phyloP scores from a whole-genome alignment of 441 rosid genomes.

The Adansonia gregorii region DNA sequence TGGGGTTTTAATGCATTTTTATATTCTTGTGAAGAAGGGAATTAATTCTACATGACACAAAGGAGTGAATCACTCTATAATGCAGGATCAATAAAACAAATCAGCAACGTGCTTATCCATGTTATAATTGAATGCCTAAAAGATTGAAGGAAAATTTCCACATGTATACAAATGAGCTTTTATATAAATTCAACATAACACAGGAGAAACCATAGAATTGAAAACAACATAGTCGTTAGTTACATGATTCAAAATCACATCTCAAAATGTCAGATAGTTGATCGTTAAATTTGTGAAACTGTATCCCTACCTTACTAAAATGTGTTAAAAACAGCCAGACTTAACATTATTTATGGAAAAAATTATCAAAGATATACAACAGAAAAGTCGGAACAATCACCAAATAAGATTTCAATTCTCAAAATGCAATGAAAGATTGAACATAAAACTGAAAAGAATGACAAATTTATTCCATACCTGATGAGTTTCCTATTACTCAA shows the following conservation, averaged over 20 bases:
- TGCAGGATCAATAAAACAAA: not conserved
- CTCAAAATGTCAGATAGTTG: slow-evolving; percentile 3
- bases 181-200: not conserved
- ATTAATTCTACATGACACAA: not conserved
- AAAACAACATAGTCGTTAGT: not conserved
- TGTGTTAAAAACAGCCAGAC: not conserved
- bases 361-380: not conserved
- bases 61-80: not conserved
- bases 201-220: not conserved
- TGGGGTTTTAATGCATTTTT: not conserved
- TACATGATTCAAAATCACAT: slow-evolving; percentile 10
- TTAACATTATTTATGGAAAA: not conserved
- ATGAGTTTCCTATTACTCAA: slow-evolving; percentile 37
- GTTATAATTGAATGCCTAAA: slow-evolving; percentile 4
- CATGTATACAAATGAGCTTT: not conserved
- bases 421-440: not conserved
- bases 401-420: not conserved
- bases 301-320: not conserved
- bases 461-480: slow-evolving; percentile 35
- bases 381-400: not conserved
- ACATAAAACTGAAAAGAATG: not conserved
- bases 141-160: slow-evolving; percentile 14
- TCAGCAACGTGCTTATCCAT: not conserved
- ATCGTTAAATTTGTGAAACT: not conserved
- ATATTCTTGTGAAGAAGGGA: not conserved